phyloP scores from a whole-genome alignment of 2,329 filamentous ascomycete genomes.

The Calycina marina region DNA sequence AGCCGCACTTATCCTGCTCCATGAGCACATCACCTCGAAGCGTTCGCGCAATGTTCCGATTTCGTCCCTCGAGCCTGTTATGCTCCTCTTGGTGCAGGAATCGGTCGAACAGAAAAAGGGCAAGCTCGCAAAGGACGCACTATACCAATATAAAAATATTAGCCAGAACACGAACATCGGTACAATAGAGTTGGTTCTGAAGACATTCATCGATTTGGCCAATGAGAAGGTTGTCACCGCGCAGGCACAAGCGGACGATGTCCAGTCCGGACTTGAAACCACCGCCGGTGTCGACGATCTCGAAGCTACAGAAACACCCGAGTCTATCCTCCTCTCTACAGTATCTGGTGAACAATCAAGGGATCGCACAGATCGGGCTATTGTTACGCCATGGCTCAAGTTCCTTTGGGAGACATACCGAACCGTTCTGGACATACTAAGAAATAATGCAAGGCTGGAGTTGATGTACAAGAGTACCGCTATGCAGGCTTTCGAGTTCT shows the following conservation, averaged over 20 bases:
- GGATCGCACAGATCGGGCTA: conserved; percentile 92
- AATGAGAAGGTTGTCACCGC: conserved; percentile 93
- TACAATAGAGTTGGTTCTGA: conserved; percentile 94
- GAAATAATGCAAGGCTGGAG: conserved; percentile 96
- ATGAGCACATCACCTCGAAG: conserved; percentile 99
- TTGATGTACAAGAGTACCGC: conserved; percentile 97
- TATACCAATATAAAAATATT: conserved; percentile 99
- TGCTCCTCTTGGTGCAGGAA: conserved; percentile 93
- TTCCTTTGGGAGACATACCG: conserved; percentile 99
- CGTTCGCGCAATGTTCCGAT: conserved; percentile 95
- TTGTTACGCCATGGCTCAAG: conserved; percentile 98
- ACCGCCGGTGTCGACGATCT: conserved; percentile 79
- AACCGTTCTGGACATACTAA: conserved; percentile 93
- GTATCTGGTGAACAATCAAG: conserved; percentile 96
- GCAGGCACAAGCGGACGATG: conserved; percentile 89
- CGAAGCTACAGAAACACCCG: conserved; percentile 91
- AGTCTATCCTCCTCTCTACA: conserved; percentile 93
- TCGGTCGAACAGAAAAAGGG: conserved; percentile 97
- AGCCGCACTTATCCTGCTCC: conserved; percentile 84
- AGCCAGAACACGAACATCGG: conserved; percentile 97
- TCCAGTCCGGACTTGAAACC: conserved; percentile 74
- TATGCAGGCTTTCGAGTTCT: conserved; percentile 97
- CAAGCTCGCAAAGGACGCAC: conserved; percentile 93
- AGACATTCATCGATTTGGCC: conserved; percentile 94
- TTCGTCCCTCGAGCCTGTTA: conserved; percentile 89